phyloP scores from a whole-genome alignment of 2,329 filamentous ascomycete species.

The Bipolaris cookei region DNA sequence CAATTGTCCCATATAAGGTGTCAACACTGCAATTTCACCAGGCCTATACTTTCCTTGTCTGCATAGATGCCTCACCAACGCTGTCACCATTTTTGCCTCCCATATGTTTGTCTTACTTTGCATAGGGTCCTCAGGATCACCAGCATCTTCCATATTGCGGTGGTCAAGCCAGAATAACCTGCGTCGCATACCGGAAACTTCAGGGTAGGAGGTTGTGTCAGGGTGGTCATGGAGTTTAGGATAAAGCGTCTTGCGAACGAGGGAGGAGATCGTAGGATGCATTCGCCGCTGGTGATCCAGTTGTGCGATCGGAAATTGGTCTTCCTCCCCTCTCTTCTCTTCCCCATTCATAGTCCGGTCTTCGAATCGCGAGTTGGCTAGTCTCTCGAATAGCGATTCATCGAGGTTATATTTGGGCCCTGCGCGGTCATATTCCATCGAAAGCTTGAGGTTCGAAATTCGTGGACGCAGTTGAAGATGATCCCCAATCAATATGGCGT shows the following conservation, averaged over 20 bases:
- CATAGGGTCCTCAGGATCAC: constrained; percentile 12
- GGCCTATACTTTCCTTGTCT: constrained; percentile 66
- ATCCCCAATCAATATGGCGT: too few species aligned
- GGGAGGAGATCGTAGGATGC: constrained; percentile 65
- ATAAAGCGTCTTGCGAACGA: constrained; percentile 66
- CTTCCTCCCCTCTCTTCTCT: too few species aligned
- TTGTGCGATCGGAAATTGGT: constrained; percentile 29
- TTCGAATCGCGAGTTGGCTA: too few species aligned
- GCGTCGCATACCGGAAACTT: constrained; percentile 61
- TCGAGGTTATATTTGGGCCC: constrained; percentile 63
- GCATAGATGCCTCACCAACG: constrained; percentile 69
- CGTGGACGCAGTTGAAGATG: constrained; percentile 67
- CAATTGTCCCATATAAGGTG: constrained; percentile 65
- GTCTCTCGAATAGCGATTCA: constrained; percentile 66
- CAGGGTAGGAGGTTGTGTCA: constrained; percentile 49
- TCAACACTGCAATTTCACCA: constrained; percentile 73
- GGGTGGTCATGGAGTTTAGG: constrained; percentile 60
- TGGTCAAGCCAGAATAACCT: constrained; percentile 70
- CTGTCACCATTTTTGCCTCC: constrained; percentile 68
- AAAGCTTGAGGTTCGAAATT: constrained; percentile 61
- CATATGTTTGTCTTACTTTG: constrained; percentile 63
- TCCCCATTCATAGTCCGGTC: too few species aligned
- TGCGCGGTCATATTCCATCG: constrained; percentile 58
- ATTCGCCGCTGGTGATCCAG: constrained; percentile 69
- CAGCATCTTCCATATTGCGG: constrained; percentile 51